These are phyloP conservation scores for Graphilbum sp. DNA, from an alignment of 2,329 filamentous ascomycete genomes.

Conservation along the genomic window DNA sequence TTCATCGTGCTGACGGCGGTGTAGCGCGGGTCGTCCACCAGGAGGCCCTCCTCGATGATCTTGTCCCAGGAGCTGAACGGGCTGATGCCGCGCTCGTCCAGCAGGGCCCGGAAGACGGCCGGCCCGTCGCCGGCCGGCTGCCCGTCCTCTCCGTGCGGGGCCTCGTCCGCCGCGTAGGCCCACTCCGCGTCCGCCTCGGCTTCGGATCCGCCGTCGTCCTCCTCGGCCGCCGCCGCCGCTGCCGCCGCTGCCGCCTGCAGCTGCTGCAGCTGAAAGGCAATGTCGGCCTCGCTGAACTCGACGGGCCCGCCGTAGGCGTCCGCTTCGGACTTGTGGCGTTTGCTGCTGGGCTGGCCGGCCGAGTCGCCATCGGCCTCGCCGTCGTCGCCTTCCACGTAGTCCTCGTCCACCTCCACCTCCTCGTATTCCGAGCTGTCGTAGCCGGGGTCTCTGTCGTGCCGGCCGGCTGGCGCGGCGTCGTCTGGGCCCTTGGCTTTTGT, in stretches of 20 bases:
- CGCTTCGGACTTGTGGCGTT: conserved; percentile 30
- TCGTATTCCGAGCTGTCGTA: conserved; percentile 39
- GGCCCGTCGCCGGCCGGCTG: conserved; percentile 63
- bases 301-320: conserved; percentile 29
- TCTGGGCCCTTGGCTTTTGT: background rate
- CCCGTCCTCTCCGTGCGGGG: conserved; percentile 71
- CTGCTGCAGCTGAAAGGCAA: conserved; percentile 81
- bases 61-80: conserved; percentile 90
- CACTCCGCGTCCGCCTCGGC: conserved; percentile 24
- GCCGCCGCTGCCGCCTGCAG: too few relatives aligned
- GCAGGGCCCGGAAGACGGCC: conserved; percentile 70
- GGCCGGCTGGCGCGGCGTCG: background rate
- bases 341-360: conserved; percentile 28
- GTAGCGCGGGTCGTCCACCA: conserved; percentile 78
- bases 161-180: conserved; percentile 78
- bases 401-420: conserved; percentile 58
- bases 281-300: conserved; percentile 88
- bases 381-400: conserved; percentile 37
- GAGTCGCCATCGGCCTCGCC: conserved; percentile 29
- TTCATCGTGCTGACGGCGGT: conserved; percentile 70
- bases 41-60: conserved; percentile 62
- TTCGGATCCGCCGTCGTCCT: conserved; percentile 29
- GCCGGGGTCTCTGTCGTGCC: background rate
- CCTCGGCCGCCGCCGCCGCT: conserved; percentile 56
- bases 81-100: conserved; percentile 67